Conservation (phyloP, 2,329 filamentous ascomycete genomes). For the Diaporthe helianthi region DNA sequence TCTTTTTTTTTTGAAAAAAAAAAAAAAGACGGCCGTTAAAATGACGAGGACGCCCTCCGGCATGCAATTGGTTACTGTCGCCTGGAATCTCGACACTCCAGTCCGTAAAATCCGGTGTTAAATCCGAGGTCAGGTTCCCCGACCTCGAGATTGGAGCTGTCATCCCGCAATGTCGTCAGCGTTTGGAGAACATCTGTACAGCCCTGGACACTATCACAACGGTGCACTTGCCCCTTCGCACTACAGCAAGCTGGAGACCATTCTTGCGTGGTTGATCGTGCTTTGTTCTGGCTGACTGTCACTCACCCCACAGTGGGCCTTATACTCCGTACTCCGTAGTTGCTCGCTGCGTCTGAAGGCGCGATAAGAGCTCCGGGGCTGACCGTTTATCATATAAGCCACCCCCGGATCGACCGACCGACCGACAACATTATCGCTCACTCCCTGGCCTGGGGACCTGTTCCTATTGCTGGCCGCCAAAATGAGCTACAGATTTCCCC, state of each 20-base stretch:
- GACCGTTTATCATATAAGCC: constrained; percentile 30
- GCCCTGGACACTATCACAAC: no score
- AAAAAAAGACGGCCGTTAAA: not conserved
- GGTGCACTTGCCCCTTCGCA: not conserved
- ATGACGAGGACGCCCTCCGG: not conserved
- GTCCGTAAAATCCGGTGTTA: constrained; percentile 24
- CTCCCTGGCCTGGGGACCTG: not conserved
- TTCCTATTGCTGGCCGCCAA: not conserved
- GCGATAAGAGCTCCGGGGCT: constrained; percentile 29
- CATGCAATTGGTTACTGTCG: no score
- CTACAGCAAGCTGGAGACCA: not conserved
- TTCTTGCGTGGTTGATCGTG: not conserved
- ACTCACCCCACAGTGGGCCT: constrained; percentile 5
- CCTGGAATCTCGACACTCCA: not conserved
- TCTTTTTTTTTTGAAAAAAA: no score
- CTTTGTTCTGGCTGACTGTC: not conserved
- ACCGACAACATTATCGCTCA: not conserved
- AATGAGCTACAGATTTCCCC: constrained; percentile 33
- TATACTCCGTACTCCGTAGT: no score
- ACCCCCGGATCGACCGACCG: constrained; percentile 4
- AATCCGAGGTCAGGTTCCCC: constrained; percentile 20
- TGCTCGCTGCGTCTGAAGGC: not conserved
- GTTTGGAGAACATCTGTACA: not conserved
- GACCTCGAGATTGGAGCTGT: not conserved
- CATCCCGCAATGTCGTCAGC: constrained; percentile 33